Evolutionary conservation across 352 stramenopile genomes (phyloP).

Genomic region (Pythium phragmitis): DNA sequence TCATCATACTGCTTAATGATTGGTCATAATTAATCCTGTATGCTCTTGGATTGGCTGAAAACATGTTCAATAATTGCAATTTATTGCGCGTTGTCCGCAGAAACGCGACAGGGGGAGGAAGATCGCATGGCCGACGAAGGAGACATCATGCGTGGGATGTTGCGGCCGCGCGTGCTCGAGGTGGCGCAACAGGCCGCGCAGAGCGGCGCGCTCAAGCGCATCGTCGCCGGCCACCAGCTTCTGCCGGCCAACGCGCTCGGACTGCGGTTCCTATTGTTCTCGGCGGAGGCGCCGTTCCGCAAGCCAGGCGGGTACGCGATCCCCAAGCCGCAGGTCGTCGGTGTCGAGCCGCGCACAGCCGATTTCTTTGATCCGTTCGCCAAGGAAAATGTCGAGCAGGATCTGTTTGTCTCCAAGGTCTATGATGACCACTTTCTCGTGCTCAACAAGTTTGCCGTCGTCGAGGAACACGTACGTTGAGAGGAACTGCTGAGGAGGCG

Average conservation of each 20-base stretch:
- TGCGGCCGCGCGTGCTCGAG: conserved; percentile 60
- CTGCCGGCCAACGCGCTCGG: conserved; percentile 36
- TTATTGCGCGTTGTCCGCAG: neutral
- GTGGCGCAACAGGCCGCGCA: conserved; percentile 57
- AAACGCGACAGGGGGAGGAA: neutral
- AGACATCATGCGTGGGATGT: conserved; percentile 32
- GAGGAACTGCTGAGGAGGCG: neutral
- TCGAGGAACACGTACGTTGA: conserved; percentile 64
- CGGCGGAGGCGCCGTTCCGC: conserved; percentile 32
- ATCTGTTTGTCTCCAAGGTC: conserved; percentile 63
- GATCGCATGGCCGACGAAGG: conserved; percentile 1
- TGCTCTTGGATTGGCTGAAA: conserved; percentile 18
- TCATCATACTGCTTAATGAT: conserved; percentile 19
- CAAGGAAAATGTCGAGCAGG: conserved; percentile 65
- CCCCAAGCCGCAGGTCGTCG: conserved; percentile 38
- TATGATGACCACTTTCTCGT: conserved; percentile 77
- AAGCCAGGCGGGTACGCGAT: conserved; percentile 25
- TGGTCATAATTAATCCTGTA: conserved; percentile 8
- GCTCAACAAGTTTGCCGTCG: conserved; percentile 83
- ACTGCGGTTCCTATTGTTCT: conserved; percentile 58
- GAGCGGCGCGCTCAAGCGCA: conserved; percentile 61
- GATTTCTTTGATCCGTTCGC: conserved; percentile 72
- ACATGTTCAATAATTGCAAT: conserved; percentile 23
- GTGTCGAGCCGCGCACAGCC: conserved; percentile 24
- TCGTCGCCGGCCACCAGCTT: conserved; percentile 54